phyloP scores from a whole-genome alignment of 2,329 filamentous ascomycete genomes.

The Ascochyta pisi region DNA sequence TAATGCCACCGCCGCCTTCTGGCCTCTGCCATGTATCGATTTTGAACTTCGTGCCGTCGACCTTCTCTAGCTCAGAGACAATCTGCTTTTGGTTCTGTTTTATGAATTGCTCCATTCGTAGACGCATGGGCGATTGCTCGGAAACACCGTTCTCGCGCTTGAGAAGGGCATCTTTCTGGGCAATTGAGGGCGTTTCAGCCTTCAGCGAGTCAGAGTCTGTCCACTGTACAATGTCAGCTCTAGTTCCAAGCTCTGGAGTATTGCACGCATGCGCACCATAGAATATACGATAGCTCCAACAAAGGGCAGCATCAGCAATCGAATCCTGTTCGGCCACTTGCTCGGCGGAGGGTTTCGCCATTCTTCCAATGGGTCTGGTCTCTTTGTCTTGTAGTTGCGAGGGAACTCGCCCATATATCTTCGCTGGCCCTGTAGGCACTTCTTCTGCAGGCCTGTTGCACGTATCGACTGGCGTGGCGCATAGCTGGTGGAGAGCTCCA shows the following conservation, averaged over 20 bases:
- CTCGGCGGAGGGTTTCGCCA: conserved; percentile 46
- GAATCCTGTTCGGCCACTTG: conserved; percentile 51
- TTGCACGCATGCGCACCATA: conserved; percentile 56
- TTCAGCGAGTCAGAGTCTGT: conserved; percentile 49
- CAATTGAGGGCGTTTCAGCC: conserved; percentile 72
- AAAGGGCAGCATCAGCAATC: conserved; percentile 58
- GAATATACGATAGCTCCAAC: conserved; percentile 64
- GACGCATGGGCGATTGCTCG: conserved; percentile 87
- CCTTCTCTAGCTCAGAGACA: conserved; percentile 77
- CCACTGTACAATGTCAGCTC: conserved; percentile 29
- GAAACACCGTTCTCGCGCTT: conserved; percentile 80
- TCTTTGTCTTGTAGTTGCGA: conserved; percentile 27
- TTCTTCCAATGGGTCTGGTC: conserved; percentile 38
- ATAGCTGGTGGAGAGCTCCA: conserved; percentile 37
- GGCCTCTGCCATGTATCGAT: conserved; percentile 87
- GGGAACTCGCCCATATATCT: conserved; percentile 31
- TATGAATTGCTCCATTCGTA: conserved; percentile 97
- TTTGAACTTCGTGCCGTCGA: conserved; percentile 84
- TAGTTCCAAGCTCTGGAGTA: too few species aligned
- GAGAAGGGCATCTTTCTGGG: conserved; percentile 80
- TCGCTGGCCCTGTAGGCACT: conserved; percentile 20
- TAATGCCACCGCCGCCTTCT: conserved; percentile 90
- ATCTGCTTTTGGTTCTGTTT: conserved; percentile 91
- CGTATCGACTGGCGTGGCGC: conserved; percentile 31
- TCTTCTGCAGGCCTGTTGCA: conserved; percentile 22